Evolutionary conservation across 1,284 basidiomycete species (phyloP), one percentile per base, ranked within the genome.

Genomic region (Cryptococcus maquisensis): DNA sequence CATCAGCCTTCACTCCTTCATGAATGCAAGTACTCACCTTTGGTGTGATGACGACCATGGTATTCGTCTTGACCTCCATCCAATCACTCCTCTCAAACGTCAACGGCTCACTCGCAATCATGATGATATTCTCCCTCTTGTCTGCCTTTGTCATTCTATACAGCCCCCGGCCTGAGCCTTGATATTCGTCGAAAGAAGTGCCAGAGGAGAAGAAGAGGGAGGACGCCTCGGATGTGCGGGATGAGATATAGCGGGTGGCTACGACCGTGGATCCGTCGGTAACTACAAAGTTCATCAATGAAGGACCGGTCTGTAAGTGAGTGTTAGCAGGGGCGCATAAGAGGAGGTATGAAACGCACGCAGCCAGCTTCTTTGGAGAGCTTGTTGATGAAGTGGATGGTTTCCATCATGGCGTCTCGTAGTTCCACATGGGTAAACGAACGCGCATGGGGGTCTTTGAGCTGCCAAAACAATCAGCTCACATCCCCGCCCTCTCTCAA

Each of bases 131-230:
- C 59, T 77, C 75, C 56, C 95, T 81, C 77, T 96, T 97, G 77
- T 98, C 95, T 38, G 86, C 85, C 75, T 98, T 98, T 20, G 87
- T 87, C 93, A 96, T 97, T 67, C 86, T 85, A 74, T 95, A 95
- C 72, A 94, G 85, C 18, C 90, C 89, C 7, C 89, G 88, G 26
- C 46, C 23, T 13, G 46, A 35, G 13, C 76, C 84, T 26, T 86
- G 84, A 67, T 90, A 92, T 76, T 97, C 92, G 63, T 89, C 91
- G 69, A 98, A 98, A 13, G 86, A 85, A 3, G 90, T 95, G 1
- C 94, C 93, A 1, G 90, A 94, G 2, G 91, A 94, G 75, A 93
- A 97, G 86, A 93, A 96, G 72, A 97, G 75, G 26, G 90, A 95
- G 1, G 95, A 93, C 1, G 94, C 95, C 73, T 97, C 93, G 56